A percentile compares a stretch with the other conserved stretches of the same genome.
Evolutionary conservation across 1,284 basidiomycete genomes (phyloP).

Genomic region (Tylopilus sp.): DNA sequence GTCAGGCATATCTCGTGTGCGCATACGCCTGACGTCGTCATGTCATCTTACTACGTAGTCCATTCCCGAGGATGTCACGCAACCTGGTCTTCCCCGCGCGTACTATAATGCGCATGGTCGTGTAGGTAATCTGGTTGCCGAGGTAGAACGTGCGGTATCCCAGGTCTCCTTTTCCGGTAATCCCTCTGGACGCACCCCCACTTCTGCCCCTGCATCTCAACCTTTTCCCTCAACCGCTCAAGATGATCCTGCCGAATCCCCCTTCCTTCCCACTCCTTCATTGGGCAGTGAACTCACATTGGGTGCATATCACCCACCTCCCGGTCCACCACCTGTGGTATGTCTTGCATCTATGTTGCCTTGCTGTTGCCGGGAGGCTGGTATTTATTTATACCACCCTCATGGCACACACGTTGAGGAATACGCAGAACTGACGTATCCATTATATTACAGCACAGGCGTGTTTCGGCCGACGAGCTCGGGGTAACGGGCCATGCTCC

Average conservation of each 20-base stretch:
- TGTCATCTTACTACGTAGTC: constrained; percentile 58
- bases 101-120: constrained; percentile 76
- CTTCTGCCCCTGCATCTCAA: constrained; percentile 16
- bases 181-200: constrained; percentile 41
- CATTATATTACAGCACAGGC: constrained; percentile 27
- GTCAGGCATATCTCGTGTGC: constrained; percentile 30
- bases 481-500: constrained; percentile 23
- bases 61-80: constrained; percentile 84
- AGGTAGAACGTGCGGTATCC: constrained; percentile 70
- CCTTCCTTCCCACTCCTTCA: constrained; percentile 40
- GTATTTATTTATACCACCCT: constrained; percentile 18
- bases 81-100: constrained; percentile 82
- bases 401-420: constrained; percentile 22
- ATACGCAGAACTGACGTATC: constrained; percentile 23
- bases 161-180: constrained; percentile 65
- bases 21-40: not conserved
- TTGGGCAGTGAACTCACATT: constrained; percentile 45
- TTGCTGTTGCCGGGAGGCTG: constrained; percentile 33
- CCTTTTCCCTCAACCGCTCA: constrained; percentile 16
- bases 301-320: constrained; percentile 24
- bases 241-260: constrained; percentile 13
- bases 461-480: constrained; percentile 40
- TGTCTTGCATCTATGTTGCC: constrained; percentile 23
- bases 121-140: constrained; percentile 70
- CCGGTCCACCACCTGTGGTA: constrained; percentile 31